Percentiles rank a stretch among this genome's conserved stretches.
Conservation (phyloP, 495 filamentous ascomycete genomes). For the Chaetomium fimeti region DNA sequence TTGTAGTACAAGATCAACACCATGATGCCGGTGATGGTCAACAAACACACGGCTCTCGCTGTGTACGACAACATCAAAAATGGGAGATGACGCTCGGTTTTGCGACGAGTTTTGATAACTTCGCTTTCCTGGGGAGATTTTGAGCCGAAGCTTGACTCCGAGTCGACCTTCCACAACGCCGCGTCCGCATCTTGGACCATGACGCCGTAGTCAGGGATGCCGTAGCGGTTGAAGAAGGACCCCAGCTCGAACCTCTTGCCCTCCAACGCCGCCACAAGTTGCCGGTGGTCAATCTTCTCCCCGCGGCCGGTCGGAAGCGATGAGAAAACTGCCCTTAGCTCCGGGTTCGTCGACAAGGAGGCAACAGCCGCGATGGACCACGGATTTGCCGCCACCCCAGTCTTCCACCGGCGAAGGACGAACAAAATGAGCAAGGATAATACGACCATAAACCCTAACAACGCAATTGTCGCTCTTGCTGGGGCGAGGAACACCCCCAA, state of each 20-base stretch:
- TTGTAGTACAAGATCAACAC: slow-evolving; percentile 1
- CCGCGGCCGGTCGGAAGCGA: not conserved
- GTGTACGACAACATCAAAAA: slow-evolving; percentile 2
- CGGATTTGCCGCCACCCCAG: not conserved
- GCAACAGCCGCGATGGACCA: not conserved
- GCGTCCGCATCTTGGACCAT: not conserved
- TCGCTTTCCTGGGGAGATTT: not conserved
- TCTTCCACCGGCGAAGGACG: not conserved
- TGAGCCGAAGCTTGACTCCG: not conserved
- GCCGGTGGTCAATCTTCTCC: not conserved
- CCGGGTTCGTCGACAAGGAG: not conserved
- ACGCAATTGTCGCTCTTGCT: not conserved
- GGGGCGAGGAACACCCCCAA: not conserved
- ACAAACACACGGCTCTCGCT: not conserved
- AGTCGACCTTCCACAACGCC: not conserved
- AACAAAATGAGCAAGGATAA: not conserved
- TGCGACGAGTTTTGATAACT: not conserved
- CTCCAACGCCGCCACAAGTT: not conserved
- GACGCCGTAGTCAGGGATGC: not conserved
- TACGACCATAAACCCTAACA: not conserved
- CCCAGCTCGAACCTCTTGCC: not conserved
- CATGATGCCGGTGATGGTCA: not conserved
- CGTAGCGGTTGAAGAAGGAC: not conserved
- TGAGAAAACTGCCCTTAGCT: slow-evolving; percentile 2
- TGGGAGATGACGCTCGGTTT: not conserved